These are phyloP conservation scores for Mucuna pruriens DNA, from an alignment of 306 rosid species.

Conservation along the genomic window DNA sequence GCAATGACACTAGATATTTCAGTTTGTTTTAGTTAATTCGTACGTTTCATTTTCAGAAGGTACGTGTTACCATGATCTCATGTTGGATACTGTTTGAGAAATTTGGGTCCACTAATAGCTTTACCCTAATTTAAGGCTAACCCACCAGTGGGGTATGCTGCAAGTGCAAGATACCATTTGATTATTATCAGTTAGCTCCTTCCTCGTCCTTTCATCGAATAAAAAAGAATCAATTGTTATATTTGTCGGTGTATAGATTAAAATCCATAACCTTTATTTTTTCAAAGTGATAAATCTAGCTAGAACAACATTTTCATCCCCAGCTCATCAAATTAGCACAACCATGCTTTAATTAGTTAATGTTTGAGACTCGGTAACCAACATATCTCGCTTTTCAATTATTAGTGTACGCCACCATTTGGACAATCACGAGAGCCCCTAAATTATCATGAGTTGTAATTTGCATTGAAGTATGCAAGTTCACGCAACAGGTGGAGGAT, in stretches of 20 bases:
- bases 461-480: not conserved
- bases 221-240: not conserved
- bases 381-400: not conserved
- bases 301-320: not conserved
- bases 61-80: constrained; percentile 31
- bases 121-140: constrained; percentile 24
- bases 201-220: not conserved
- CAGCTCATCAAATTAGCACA: not conserved
- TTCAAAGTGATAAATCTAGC: not conserved
- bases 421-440: not conserved
- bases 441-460: constrained; percentile 15
- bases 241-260: not conserved
- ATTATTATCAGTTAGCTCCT: not conserved
- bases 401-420: not conserved
- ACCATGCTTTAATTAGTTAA: not conserved
- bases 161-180: constrained; percentile 1
- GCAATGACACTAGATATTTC: constrained; percentile 15
- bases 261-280: not conserved
- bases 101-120: constrained; percentile 21
- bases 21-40: not conserved
- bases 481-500: not conserved
- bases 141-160: constrained; percentile 3
- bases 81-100: constrained; percentile 39
- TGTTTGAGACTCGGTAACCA: not conserved
- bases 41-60: not conserved